A percentile compares a stretch with the other conserved stretches of the same genome.
Evolutionary conservation across 2,329 filamentous ascomycete genomes (phyloP).

Genomic region (Aspergillus sp.): DNA sequence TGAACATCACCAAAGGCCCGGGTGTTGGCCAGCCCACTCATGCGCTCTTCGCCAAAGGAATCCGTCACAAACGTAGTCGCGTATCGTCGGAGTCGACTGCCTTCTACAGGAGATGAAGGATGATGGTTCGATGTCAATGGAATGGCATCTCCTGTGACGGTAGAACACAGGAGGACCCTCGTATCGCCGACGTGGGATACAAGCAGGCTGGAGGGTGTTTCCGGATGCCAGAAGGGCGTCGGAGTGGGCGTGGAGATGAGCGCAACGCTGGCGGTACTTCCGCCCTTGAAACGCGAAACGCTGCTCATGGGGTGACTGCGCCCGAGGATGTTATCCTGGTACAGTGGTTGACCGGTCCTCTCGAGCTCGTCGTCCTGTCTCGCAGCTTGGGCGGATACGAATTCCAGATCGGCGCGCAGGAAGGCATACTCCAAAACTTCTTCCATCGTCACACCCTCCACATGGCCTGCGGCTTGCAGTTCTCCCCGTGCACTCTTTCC

Average conservation of each 20-base stretch:
- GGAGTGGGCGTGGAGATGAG: slow-evolving; percentile 90
- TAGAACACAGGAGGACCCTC: slow-evolving; percentile 83
- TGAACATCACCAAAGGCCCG: slow-evolving; percentile 90
- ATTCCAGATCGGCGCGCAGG: slow-evolving; percentile 88
- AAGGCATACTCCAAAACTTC: slow-evolving; percentile 84
- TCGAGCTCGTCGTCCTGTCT: slow-evolving; percentile 73
- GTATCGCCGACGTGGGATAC: slow-evolving; percentile 94
- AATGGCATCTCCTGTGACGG: slow-evolving; percentile 72
- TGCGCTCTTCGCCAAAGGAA: slow-evolving; percentile 95
- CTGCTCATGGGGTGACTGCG: slow-evolving; percentile 67
- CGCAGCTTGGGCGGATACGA: slow-evolving; percentile 81
- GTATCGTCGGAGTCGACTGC: slow-evolving; percentile 77
- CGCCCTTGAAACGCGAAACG: slow-evolving; percentile 78
- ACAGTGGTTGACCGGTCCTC: slow-evolving; percentile 72
- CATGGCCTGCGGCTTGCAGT: slow-evolving; percentile 12
- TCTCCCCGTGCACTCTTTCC: slow-evolving; percentile 27
- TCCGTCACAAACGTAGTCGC: slow-evolving; percentile 87
- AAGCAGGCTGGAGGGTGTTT: slow-evolving; percentile 76
- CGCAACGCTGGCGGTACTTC: slow-evolving; percentile 85
- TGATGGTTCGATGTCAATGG: slow-evolving; percentile 90
- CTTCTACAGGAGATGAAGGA: slow-evolving; percentile 81
- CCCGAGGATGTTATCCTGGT: slow-evolving; percentile 75
- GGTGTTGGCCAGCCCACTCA: slow-evolving; percentile 89
- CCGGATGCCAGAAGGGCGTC: slow-evolving; percentile 92
- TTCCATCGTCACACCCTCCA: slow-evolving; percentile 42